These are phyloP conservation scores for Yamadazyma pseudoaaseri DNA, from an alignment of 1,139 yeast genomes.

Conservation along the genomic window DNA sequence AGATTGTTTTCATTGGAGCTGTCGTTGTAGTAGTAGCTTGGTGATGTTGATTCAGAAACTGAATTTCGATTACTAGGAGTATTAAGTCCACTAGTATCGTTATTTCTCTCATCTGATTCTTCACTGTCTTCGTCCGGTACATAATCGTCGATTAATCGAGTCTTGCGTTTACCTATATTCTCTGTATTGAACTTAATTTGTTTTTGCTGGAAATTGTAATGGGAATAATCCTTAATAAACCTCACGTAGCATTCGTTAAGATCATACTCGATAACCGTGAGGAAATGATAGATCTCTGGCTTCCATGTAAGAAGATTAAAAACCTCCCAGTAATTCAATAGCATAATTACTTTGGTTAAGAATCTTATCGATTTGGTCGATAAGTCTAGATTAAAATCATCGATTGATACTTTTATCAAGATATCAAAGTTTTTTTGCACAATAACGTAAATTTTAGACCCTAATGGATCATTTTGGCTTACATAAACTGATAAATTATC, in stretches of 20 bases:
- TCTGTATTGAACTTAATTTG: constrained; percentile 10
- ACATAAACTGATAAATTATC: constrained; percentile 9
- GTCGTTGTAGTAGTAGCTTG: neutral
- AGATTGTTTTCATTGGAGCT: constrained; percentile 3
- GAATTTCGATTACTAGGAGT: constrained; percentile 3
- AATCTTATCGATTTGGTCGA: constrained; percentile 39
- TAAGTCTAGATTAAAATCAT: constrained; percentile 28
- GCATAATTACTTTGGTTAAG: constrained; percentile 39
- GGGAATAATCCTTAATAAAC: constrained; percentile 36
- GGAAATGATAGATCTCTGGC: constrained; percentile 44
- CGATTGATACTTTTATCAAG: constrained; percentile 35
- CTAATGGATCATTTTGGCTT: constrained; percentile 20
- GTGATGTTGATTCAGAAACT: neutral
- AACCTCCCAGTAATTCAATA: constrained; percentile 46
- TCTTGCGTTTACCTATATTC: constrained; percentile 12
- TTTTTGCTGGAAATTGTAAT: constrained; percentile 21
- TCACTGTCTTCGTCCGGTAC: constrained; percentile 14
- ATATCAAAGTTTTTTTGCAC: constrained; percentile 42
- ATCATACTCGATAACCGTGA: constrained; percentile 38
- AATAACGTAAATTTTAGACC: constrained; percentile 32
- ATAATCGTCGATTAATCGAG: constrained; percentile 12
- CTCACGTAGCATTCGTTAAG: constrained; percentile 38
- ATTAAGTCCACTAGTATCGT: neutral
- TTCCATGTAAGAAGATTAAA: constrained; percentile 44
- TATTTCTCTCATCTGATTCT: constrained; percentile 2